Conservation (phyloP, 2,329 filamentous ascomycete genomes). For the Cordyceps cicadae region DNA sequence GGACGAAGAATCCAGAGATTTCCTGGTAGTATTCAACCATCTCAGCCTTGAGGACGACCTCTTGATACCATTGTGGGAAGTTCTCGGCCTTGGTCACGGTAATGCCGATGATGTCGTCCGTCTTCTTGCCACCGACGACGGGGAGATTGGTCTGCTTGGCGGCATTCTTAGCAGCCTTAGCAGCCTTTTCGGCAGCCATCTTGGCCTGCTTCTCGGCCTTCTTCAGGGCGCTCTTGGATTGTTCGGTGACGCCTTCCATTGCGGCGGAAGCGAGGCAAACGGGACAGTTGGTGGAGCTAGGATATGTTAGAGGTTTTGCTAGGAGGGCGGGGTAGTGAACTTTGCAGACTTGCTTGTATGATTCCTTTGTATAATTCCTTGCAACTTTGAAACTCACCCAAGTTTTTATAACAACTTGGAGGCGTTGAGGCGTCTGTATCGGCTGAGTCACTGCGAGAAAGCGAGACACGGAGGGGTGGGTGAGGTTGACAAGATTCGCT, state of each 20-base stretch:
- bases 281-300: constrained; percentile 4
- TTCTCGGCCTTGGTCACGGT: constrained; percentile 78
- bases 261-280: constrained; percentile 12
- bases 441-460: constrained; percentile 5
- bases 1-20: constrained; percentile 94
- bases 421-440: background rate
- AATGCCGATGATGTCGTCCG: constrained; percentile 73
- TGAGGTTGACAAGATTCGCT: constrained; percentile 1
- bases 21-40: constrained; percentile 95
- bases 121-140: constrained; percentile 51
- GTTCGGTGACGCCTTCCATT: constrained; percentile 28
- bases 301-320: background rate
- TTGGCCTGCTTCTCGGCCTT: constrained; percentile 59
- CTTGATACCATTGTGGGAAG: constrained; percentile 94
- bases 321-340: constrained; percentile 3
- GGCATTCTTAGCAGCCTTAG: constrained; percentile 51
- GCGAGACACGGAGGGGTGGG: constrained; percentile 6
- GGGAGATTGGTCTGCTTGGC: constrained; percentile 30
- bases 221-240: constrained; percentile 56
- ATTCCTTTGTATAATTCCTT: background rate
- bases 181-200: constrained; percentile 52
- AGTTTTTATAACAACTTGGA: background rate
- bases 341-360: background rate
- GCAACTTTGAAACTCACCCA: background rate
- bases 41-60: constrained; percentile 92